Conservation (phyloP, 1,139 yeast genomes). For the Saccharomyces hybrid region DNA sequence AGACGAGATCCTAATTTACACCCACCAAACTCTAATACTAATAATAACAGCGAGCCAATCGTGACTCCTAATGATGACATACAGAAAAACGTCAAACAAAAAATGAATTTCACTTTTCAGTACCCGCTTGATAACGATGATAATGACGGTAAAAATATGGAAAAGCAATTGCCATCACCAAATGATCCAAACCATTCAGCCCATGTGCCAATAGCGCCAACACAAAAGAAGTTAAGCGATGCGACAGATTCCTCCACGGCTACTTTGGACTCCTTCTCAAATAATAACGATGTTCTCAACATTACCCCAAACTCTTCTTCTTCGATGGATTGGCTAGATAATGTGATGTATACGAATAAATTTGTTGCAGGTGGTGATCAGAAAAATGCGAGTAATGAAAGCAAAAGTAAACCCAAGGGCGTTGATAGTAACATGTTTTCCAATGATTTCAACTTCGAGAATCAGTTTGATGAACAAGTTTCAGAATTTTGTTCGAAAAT, state of each 20-base stretch:
- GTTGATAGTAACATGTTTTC: slow-evolving; percentile 15
- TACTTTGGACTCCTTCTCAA: neutral
- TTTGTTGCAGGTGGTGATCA: neutral
- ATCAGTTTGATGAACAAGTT: slow-evolving; percentile 42
- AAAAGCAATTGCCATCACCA: neutral
- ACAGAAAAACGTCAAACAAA: neutral
- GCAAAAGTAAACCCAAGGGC: neutral
- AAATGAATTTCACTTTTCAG: neutral
- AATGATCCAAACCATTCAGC: neutral
- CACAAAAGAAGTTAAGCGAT: neutral
- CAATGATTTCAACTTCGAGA: slow-evolving; percentile 34
- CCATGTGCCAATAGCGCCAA: neutral
- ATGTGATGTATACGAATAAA: slow-evolving; percentile 3
- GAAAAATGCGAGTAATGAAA: too few species aligned
- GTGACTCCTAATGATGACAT: neutral
- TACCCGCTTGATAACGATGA: neutral
- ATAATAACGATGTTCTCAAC: slow-evolving; percentile 3
- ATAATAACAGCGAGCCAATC: neutral
- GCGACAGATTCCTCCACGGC: slow-evolving; percentile 1
- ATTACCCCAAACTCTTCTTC: slow-evolving; percentile 12
- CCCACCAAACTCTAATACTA: neutral
- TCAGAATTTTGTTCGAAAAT: slow-evolving; percentile 66
- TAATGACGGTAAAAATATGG: neutral
- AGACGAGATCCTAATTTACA: slow-evolving; percentile 11
- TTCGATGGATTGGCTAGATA: slow-evolving; percentile 22